Conservation (phyloP, 371 early-diverging fungal species). For the Synchytrium microbalum region DNA sequence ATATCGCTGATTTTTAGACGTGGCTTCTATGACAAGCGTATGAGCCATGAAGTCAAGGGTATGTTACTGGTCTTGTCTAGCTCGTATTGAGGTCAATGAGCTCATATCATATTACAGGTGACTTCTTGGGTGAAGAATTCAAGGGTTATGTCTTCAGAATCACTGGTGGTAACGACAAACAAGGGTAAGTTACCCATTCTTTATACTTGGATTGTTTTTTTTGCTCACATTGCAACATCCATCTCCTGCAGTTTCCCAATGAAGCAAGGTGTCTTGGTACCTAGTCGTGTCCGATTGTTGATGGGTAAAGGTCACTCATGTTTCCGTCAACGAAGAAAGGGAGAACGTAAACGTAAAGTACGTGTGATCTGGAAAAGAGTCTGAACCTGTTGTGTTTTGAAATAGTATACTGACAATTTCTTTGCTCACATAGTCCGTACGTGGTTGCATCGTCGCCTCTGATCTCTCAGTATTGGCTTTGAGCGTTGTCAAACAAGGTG, state of each 20-base stretch:
- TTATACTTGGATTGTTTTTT: constrained; percentile 84
- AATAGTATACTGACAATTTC: background rate
- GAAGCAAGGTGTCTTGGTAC: constrained; percentile 94
- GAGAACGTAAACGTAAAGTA: constrained; percentile 95
- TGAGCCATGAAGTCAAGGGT: constrained; percentile 94
- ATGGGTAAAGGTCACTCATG: constrained; percentile 97
- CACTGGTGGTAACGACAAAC: constrained; percentile 99
- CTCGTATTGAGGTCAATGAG: no score
- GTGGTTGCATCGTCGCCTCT: constrained; percentile 96
- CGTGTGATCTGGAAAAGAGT: no score
- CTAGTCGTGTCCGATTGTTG: constrained; percentile 88
- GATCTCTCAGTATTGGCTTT: constrained; percentile 94
- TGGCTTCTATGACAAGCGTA: constrained; percentile 97
- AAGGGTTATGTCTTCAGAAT: constrained; percentile 98
- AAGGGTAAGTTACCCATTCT: constrained; percentile 65
- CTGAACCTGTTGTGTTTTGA: constrained; percentile 35
- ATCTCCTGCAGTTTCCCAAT: constrained; percentile 85
- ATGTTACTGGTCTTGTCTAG: no score
- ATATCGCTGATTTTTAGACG: constrained; percentile 47
- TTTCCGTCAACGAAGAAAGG: constrained; percentile 96
- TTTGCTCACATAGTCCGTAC: constrained; percentile 49
- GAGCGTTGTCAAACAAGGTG: constrained; percentile 94
- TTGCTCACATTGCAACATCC: constrained; percentile 69
- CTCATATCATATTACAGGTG: no score
- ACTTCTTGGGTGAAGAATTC: constrained; percentile 96